Evolutionary conservation across 129 eudicot genomes (phyloP), one percentile per base, ranked within the genome.

Genomic region (Escallonia herrerae): DNA sequence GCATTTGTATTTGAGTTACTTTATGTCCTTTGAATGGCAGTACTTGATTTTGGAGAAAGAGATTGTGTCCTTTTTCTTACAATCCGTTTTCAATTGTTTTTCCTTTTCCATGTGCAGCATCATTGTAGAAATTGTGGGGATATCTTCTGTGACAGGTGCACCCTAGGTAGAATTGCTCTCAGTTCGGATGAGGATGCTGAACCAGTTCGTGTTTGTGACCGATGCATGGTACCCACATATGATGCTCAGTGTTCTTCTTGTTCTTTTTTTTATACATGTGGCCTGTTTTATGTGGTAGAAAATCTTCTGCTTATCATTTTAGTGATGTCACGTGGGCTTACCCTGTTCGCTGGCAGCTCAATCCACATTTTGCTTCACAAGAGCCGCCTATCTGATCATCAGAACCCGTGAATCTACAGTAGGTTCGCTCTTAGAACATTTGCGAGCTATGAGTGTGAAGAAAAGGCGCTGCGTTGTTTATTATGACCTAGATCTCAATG

Each of bases 41-140:
- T 1, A 22, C 33, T 22, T 22, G 33, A 22, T 22, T 38, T 4
- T 56, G 12, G 37, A 43, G n/a, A 54, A 48, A 2, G 15, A 60
- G 64, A 6, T 15, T 39, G 6, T 55, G 6, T 55, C 45, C 5
- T 3, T 33, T 73, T 70, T 69, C 50, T 43, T 47, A 3, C 49
- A n/a, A 43, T 60, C 65, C 55, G 68, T 38, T 71, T 64, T 47
- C 10, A 42, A 40, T 60, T 64, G 49, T 58, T 43, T 66, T 68
- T 64, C 39, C 42, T 61, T 70, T 69, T 47, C 11, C 40, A 10
- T 68, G 33, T 65, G 54, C 88, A 90, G 97, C 97, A 90, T 76
- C 97, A 90, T 74, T 90, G 97, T 72, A 83, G 97, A 61, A 90
- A 86, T 54, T 90, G 97, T 77, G 97, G 97, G 72, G 95, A 90